A percentile compares a stretch with the other conserved stretches of the same genome.
These are phyloP conservation scores for Ceratobasidium sp. DNA, from an alignment of 1,284 basidiomycete genomes.

Conservation along the genomic window DNA sequence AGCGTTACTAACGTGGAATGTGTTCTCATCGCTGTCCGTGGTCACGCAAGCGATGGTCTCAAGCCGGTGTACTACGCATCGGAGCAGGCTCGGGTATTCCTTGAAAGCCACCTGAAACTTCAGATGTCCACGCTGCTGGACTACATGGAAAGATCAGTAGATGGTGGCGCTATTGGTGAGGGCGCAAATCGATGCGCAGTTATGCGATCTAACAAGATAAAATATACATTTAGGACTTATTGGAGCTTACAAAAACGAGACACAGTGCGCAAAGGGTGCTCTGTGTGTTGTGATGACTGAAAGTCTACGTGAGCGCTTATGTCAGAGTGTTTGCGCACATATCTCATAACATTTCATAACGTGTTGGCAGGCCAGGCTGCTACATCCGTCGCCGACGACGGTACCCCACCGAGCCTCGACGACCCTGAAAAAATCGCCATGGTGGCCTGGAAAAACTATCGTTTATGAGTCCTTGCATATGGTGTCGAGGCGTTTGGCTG, in stretches of 20 bases:
- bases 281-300: background rate
- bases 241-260: slow-evolving; percentile 3
- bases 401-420: background rate
- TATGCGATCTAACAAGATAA: no score
- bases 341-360: no score
- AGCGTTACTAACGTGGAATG: background rate
- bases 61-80: slow-evolving; percentile 6
- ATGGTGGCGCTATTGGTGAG: no score
- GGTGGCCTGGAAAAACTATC: background rate
- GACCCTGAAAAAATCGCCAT: background rate
- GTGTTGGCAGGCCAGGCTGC: background rate
- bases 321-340: background rate
- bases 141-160: slow-evolving; percentile 3
- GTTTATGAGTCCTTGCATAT: background rate
- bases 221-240: no score
- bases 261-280: background rate
- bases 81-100: background rate
- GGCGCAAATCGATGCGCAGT: no score
- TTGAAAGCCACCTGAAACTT: background rate
- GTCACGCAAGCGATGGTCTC: background rate
- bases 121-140: background rate
- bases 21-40: background rate
- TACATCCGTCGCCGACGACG: background rate
- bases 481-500: background rate
- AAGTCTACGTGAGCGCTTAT: background rate